A percentile compares a stretch with the other conserved stretches of the same genome.
Evolutionary conservation across 352 stramenopile genomes (phyloP).

Genomic region (Salisapilia sapeloensis): DNA sequence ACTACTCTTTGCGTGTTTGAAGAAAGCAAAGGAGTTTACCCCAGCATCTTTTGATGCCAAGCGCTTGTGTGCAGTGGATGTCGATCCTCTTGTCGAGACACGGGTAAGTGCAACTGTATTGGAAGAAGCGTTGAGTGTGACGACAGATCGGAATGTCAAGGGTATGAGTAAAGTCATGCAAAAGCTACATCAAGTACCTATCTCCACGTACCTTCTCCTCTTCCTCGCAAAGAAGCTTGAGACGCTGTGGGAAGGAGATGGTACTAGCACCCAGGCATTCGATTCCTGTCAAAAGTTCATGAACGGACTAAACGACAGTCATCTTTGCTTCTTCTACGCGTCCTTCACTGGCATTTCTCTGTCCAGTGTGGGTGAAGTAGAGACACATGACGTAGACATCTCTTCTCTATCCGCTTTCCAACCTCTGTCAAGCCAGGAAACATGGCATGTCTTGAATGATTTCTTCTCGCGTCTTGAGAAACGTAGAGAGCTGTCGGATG

Average conservation of each 20-base stretch:
- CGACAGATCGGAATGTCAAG: slow-evolving; percentile 44
- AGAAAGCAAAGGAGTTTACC: slow-evolving; percentile 41
- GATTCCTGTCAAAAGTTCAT: slow-evolving; percentile 45
- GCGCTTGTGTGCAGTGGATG: slow-evolving; percentile 23
- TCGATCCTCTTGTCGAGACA: slow-evolving; percentile 2
- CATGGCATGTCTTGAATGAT: background rate
- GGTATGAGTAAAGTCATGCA: slow-evolving; percentile 56
- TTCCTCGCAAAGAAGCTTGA: slow-evolving; percentile 31
- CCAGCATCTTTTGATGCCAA: slow-evolving; percentile 27
- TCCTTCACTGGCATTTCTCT: too few species aligned
- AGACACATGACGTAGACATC: background rate
- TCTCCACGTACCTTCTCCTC: slow-evolving; percentile 49
- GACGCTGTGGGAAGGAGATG: slow-evolving; percentile 25
- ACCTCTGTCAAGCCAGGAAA: background rate
- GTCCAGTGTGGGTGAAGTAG: background rate
- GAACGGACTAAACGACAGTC: slow-evolving; percentile 40
- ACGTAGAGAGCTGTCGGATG: background rate
- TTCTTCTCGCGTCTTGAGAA: background rate
- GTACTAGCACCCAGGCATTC: slow-evolving; percentile 2
- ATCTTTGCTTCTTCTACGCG: slow-evolving; percentile 36
- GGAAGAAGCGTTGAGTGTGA: slow-evolving; percentile 4
- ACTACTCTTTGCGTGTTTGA: slow-evolving; percentile 64
- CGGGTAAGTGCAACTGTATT: background rate
- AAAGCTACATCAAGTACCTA: slow-evolving; percentile 34
- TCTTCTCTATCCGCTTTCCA: background rate